Conservation (phyloP, 2,329 filamentous ascomycete species). For the Massarina eburnea region DNA sequence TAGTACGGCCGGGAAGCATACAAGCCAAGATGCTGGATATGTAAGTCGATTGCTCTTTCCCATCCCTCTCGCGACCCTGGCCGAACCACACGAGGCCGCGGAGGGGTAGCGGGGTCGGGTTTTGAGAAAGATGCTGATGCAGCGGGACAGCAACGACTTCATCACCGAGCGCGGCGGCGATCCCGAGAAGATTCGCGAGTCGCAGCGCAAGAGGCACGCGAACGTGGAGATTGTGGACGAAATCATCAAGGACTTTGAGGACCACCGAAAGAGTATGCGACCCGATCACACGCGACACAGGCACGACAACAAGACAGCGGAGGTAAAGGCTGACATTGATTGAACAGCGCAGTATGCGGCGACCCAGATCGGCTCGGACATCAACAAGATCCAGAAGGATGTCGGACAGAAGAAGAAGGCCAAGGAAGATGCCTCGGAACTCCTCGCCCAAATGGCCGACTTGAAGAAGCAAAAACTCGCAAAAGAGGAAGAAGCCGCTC, state of each 20-base stretch:
- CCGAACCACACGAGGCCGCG: too few species aligned
- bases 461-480: conserved; percentile 82
- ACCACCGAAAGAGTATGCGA: conserved; percentile 70
- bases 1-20: neutral
- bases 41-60: conserved; percentile 24
- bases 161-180: conserved; percentile 82
- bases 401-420: conserved; percentile 52
- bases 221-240: conserved; percentile 66
- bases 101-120: neutral
- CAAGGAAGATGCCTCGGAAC: conserved; percentile 70
- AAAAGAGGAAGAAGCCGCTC: conserved; percentile 70
- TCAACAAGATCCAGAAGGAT: conserved; percentile 47
- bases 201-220: conserved; percentile 79
- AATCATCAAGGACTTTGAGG: conserved; percentile 56
- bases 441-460: conserved; percentile 75
- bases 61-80: too few species aligned
- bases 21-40: conserved; percentile 34
- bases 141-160: conserved; percentile 50
- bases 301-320: neutral
- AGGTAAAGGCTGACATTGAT: neutral
- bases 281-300: conserved; percentile 1
- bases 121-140: conserved; percentile 13
- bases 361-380: conserved; percentile 43
- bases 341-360: conserved; percentile 69
- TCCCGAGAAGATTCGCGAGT: conserved; percentile 88